Base-by-base conservation (phyloP, 805 yeast genomes). In the Lachancea fermentati region DNA sequence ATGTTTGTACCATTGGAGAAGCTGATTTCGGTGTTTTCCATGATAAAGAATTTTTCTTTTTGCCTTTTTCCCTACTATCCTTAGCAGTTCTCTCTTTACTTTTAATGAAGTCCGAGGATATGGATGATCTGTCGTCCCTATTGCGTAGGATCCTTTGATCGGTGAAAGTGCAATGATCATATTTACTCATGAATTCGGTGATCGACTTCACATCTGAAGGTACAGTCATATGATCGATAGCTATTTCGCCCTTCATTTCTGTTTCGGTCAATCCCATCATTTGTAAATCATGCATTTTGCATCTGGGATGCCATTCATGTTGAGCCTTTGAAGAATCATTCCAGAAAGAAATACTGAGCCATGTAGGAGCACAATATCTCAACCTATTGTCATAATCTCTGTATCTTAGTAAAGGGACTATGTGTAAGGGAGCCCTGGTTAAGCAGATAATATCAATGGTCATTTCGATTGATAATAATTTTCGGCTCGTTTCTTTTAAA, bases 211-310 rank as follows among this genome's bases (percentile, higher is more conserved):
- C 53, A 18, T 44, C 43, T 35, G 44, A 19, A 42, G 57, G 43
- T 1, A 51, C 52, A 9, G 67, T 71, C 37, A 88, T 63, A 37
- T 81, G 72, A 13, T 79, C 80, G 8, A 89, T 74, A 6, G 79
- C 75, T 5, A 83, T 75, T 19, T 56, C 55, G 9, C 82, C 77
- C 48, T 79, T 78, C 42, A 80, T 68, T 54, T 93, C 96, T 51
- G 85, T 86, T 53, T 91, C 97, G 81, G 91, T 87, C 5, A 93
- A 75, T 0, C 97, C 97, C 94, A 91, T 91, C 97, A 93, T 93
- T 59, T 93, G 97, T 14, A 93, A 64, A 54, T 91, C 97, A 60
- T 93, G 91, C 37, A 93, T 89, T 52, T 86, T 87, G 61, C 97
- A 88, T 26, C 93, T 69, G 0, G 98, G 97, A n/a, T 82, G 74